Base-by-base conservation (phyloP, 2,329 filamentous ascomycete species). In the Curvularia lunata region DNA sequence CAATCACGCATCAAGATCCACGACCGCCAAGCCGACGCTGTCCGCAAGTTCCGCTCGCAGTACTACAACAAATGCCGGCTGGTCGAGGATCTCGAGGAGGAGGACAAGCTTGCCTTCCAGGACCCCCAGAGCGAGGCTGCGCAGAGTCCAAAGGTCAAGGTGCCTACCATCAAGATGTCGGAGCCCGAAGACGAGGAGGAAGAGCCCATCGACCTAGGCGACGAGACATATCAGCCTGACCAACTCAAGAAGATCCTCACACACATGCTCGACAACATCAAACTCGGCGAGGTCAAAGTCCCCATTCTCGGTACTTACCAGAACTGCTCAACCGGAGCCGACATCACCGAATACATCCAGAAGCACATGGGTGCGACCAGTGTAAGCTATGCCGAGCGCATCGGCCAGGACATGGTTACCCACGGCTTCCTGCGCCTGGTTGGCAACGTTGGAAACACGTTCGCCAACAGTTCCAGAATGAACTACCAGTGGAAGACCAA, bases 51-150 rank as follows among this genome's bases (percentile, higher is more conserved):
- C 68, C 88, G 95, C 64, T 97, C 91, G 77, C 91, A 91, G 69
- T 99, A 99, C 80, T 98, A 98, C 85, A 99, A 98, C 83, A 99
- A 98, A 80, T 99, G 95, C 76, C 89, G 96, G 48, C 82, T 97
- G 61, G 90, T 98, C 6, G 96, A 99, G 76, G 95, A 99, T 74
- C 81, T 98, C 59, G 95, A 99, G 76, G 95, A 99, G 79, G 96
- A 99, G 82, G 97, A 97, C 77, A 98, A 99, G 79, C 85, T 99
- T 54, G 95, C 93, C 38, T 99, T 99, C 79, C 92, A 97, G 77
- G 92, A 93, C 65, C 92, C 92, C 5, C 82, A 85, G 60, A 83
- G 75, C 50, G 78, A 83, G 61, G 75, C 72, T 18, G 72, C 76
- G 8, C 75, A 78, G 70, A 83, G 85, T 75, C 79, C 83, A 54